These are phyloP conservation scores for Avena atlantica DNA, from an alignment of 176 grass and related monocot species.

Conservation along the genomic window DNA sequence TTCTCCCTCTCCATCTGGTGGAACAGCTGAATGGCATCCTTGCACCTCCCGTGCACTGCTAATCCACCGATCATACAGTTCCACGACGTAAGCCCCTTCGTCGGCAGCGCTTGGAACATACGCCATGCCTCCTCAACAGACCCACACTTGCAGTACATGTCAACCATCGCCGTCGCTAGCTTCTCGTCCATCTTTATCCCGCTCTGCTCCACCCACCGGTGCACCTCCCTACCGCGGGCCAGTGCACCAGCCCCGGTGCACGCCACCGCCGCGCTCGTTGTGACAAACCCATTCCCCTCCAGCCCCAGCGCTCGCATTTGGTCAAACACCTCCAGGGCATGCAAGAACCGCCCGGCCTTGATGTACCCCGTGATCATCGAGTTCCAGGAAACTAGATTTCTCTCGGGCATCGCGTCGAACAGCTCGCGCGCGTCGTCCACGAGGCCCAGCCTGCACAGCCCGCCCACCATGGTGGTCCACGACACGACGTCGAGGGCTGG, in stretches of 20 bases:
- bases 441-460: conserved; percentile 59
- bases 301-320: conserved; percentile 55
- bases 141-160: conserved; percentile 98
- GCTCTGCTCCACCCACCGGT: conserved; percentile 52
- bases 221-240: conserved; percentile 64
- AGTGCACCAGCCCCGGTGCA: conserved; percentile 66
- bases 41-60: conserved; percentile 63
- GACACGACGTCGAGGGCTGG: conserved; percentile 52
- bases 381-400: conserved; percentile 84
- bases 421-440: conserved; percentile 67
- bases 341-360: conserved; percentile 55
- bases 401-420: conserved; percentile 78
- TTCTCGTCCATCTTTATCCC: conserved; percentile 66
- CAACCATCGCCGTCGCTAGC: conserved; percentile 65
- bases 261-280: conserved; percentile 61
- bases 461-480: conserved; percentile 83
- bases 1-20: conserved; percentile 61
- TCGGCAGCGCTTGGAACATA: conserved; percentile 49
- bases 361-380: conserved; percentile 83
- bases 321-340: conserved; percentile 72
- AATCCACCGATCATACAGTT: conserved; percentile 92
- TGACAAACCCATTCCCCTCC: conserved; percentile 64
- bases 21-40: conserved; percentile 61
- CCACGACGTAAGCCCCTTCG: conserved; percentile 64
- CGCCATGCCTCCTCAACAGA: conserved; percentile 67